Evolutionary conservation across 257 asterid species (phyloP), one percentile per base, ranked within the genome.

Genomic region (Parsonsia alboflavescens): DNA sequence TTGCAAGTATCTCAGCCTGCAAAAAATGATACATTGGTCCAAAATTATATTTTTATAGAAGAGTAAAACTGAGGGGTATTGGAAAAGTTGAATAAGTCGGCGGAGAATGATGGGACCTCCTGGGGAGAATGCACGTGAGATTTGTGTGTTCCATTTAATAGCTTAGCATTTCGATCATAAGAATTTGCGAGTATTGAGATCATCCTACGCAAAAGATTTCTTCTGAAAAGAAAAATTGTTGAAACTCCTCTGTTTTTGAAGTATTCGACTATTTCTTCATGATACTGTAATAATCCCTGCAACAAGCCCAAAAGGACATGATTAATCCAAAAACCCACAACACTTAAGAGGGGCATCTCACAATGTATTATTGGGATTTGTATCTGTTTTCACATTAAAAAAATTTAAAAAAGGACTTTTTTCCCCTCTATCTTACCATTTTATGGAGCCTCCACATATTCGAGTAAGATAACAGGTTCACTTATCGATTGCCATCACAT

Each of bases 81-180:
- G 2, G 11, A 61, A 72, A 70, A 71, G 74, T 30, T 2, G 41
- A 22, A 48, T 2, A 15, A 19, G 26, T 28, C 26, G 5, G 33
- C 70, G 67, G 74, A 63, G 79, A 36, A 76, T 49, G 80, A 67
- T 75, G 17, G 71, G 61, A 94, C 98, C 97, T 92, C 99, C 28
- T 78, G 79, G 49, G 89, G 77, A 9, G 96, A 89, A 83, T 94
- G 99, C 72, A 90, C 97, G 57, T 94, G 99, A 42, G 99, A 94
- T 80, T 92, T 94, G 88, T 94, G 97, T 26, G 97, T 94, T 82
- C 99, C 99, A 57, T 94, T 94, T n/a, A 92, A 80, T 67, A 79
- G 85, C 86, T 90, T 94, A 74, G 96, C 89, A 73, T 83, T 83
- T 78, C 88, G 97, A 84, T 94, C 99, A 64, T 90, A 92, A 36